Evolutionary conservation across 2,329 filamentous ascomycete genomes (phyloP).

Genomic region (Huntiella abstrusa): DNA sequence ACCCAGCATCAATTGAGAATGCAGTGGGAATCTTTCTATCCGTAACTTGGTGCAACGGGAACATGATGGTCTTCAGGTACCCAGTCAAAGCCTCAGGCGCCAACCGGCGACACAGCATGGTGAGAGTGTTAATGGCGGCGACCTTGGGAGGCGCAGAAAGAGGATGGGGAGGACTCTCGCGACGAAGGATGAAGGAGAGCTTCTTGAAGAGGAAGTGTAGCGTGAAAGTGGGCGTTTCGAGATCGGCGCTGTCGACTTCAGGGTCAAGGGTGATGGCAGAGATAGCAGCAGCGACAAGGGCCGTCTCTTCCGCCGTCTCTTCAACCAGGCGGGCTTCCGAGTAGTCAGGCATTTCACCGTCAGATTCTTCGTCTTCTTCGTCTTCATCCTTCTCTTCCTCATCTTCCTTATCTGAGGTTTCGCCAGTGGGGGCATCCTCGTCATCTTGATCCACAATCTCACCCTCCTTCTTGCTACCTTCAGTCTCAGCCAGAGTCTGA

Average conservation of each 20-base stretch:
- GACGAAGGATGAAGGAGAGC: slow-evolving; percentile 59
- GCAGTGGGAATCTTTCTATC: slow-evolving; percentile 58
- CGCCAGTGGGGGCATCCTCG: slow-evolving; percentile 11
- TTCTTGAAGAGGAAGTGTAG: slow-evolving; percentile 63
- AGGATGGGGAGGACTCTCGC: slow-evolving; percentile 47
- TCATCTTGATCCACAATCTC: slow-evolving; percentile 21
- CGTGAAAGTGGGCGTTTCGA: slow-evolving; percentile 15
- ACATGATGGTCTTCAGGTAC: slow-evolving; percentile 41
- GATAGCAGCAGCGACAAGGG: slow-evolving; percentile 1
- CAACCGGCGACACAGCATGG: slow-evolving; percentile 46
- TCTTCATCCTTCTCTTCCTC: slow-evolving; percentile 26
- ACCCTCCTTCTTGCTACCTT: slow-evolving; percentile 18
- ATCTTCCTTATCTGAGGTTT: slow-evolving; percentile 20
- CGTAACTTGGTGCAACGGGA: slow-evolving; percentile 61
- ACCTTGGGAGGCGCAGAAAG: slow-evolving; percentile 53
- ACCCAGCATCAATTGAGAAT: slow-evolving; percentile 49
- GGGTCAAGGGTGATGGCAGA: slow-evolving; percentile 2
- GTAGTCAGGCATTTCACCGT: too few species aligned
- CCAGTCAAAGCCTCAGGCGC: slow-evolving; percentile 36
- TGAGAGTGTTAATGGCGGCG: slow-evolving; percentile 55
- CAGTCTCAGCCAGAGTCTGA: slow-evolving; percentile 25
- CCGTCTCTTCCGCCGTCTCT: slow-evolving; percentile 17
- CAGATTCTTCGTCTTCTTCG: slow-evolving; percentile 11
- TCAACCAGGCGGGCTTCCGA: slow-evolving; percentile 10
- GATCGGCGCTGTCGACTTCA: slow-evolving; percentile 7